Evolutionary conservation across 257 asterid genomes (phyloP).

Genomic region (Marsdenia floribunda): DNA sequence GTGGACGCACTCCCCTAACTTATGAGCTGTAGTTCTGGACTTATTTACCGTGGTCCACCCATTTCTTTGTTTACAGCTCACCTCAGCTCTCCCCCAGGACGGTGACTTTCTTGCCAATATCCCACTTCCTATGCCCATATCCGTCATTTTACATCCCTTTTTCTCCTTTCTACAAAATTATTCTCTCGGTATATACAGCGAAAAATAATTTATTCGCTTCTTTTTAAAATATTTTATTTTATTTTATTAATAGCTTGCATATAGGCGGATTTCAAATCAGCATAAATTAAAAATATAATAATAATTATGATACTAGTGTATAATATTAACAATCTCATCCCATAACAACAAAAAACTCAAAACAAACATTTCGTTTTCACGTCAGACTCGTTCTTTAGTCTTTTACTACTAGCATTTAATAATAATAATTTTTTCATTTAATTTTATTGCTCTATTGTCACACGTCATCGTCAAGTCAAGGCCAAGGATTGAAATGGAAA

Average conservation of each 20-base stretch:
- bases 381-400: background rate
- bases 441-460: background rate
- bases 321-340: constrained; percentile 16
- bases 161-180: background rate
- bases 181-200: too few species aligned
- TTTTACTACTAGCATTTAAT: too few species aligned
- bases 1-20: constrained; percentile 28
- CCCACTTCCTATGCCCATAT: constrained; percentile 19
- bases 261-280: background rate
- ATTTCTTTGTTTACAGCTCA: constrained; percentile 31
- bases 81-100: constrained; percentile 29
- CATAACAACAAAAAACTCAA: background rate
- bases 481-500: background rate
- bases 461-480: background rate
- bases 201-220: too few species aligned
- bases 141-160: constrained; percentile 13
- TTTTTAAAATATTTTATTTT: too few species aligned
- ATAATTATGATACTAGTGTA: background rate
- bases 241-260: too few species aligned
- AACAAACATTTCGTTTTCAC: background rate
- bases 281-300: background rate
- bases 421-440: too few species aligned
- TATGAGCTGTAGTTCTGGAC: constrained; percentile 53
- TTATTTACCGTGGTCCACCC: constrained; percentile 39
- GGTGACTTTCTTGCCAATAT: constrained; percentile 13